These are phyloP conservation scores for Pilasporangium apinafurcum DNA, from an alignment of 352 stramenopile genomes.

Conservation along the genomic window DNA sequence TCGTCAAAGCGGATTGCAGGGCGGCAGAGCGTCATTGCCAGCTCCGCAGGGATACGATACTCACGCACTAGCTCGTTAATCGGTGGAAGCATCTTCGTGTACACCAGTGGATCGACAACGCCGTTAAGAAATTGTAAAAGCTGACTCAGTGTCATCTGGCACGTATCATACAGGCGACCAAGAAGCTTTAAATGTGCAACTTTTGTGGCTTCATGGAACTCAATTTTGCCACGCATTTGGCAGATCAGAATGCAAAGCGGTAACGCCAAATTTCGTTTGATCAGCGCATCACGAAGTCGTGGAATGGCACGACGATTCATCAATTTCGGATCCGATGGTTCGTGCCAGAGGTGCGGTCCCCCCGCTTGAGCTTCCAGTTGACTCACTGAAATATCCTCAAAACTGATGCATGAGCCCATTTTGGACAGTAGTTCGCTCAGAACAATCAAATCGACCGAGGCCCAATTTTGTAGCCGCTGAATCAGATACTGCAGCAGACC, in stretches of 20 bases:
- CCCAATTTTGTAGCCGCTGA: constrained; percentile 78
- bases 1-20: constrained; percentile 78
- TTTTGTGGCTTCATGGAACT: constrained; percentile 59
- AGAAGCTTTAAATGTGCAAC: constrained; percentile 73
- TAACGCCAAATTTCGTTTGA: constrained; percentile 73
- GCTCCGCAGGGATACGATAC: constrained; percentile 65
- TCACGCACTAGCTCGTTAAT: constrained; percentile 56
- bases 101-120: constrained; percentile 62
- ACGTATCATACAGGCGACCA: constrained; percentile 76
- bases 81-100: constrained; percentile 67
- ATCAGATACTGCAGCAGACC: constrained; percentile 91
- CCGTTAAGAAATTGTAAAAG: constrained; percentile 81
- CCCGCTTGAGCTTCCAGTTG: constrained; percentile 81
- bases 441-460: constrained; percentile 80
- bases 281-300: constrained; percentile 71
- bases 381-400: constrained; percentile 80
- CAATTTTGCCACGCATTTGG: constrained; percentile 81
- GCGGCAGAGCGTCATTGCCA: constrained; percentile 74
- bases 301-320: constrained; percentile 81
- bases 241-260: constrained; percentile 78
- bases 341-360: constrained; percentile 72
- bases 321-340: constrained; percentile 71
- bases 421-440: constrained; percentile 85
- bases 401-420: constrained; percentile 82
- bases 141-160: constrained; percentile 81